Evolutionary conservation across 306 rosid species (phyloP), one percentile per base, ranked within the genome.

Genomic region (Vigna mungo): DNA sequence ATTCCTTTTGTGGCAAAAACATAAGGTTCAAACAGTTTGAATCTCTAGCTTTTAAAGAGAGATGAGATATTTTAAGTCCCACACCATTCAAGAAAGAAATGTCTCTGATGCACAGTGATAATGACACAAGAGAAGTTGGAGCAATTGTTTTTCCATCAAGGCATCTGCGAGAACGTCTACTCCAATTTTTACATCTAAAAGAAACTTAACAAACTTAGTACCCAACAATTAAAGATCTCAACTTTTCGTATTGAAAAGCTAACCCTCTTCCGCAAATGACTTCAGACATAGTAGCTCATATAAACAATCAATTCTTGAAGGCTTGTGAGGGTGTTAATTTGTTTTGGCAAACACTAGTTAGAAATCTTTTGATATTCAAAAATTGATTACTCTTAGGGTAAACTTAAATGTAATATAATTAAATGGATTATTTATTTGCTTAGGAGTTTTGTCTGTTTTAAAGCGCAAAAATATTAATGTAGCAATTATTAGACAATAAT

Each of bases 11-110:
- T 15, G 68, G 68, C 68, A 62, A 62, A 20, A 36, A 34, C 36
- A 0, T 27, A 27, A 27, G 32, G 3, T 27, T 27, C 32, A 27
- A 32, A 32, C 6, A 32, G 6, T 32, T 32, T 32, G 1, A 32
- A 32, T 62, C 23, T 34, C 20, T 17, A 62, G 21, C n/a, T 36
- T 62, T 62, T 62, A 25, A 13, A 62, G n/a, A 62, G 68, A 62
- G 32, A 27, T 2, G 4, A 27, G 4, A 27, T 27, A 3, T 27
- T 23, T 27, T 27, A 27, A 27, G 32, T 27, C 43, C 43, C 7
- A 6, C 43, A 39, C 43, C 43, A 39, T 39, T 41, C 68, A 62
- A 62, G 68, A 62, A 62, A 36, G 68, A 62, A 36, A 62, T 39
- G 18, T 36, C 27, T 62, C 23, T 39, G 6, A 62, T 36, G 48